phyloP scores from a whole-genome alignment of 202 grass and related monocot species.

The Carex sylvatica region DNA sequence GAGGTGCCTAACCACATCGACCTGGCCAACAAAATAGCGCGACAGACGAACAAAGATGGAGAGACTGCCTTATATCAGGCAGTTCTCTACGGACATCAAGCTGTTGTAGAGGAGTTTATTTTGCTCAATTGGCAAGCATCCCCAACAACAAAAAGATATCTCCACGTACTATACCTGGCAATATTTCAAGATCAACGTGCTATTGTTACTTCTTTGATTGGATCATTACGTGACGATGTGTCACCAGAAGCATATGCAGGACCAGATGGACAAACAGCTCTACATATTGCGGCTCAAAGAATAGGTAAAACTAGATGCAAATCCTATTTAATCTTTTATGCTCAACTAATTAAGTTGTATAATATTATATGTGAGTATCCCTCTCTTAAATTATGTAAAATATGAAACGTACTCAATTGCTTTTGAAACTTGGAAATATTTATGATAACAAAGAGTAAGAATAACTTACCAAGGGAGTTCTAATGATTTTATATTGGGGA shows the following conservation, averaged over 20 bases:
- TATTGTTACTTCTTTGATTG: not conserved
- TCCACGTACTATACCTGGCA: conserved; percentile 14
- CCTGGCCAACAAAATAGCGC: no score
- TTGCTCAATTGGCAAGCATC: not conserved
- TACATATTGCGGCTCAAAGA: not conserved
- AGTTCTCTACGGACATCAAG: not conserved
- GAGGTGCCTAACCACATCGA: no score
- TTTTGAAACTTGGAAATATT: no score
- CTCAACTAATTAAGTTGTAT: no score
- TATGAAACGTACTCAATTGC: no score
- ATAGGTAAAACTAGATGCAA: not conserved
- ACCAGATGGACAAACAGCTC: not conserved
- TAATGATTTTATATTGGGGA: no score
- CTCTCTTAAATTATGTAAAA: no score
- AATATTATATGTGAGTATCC: no score
- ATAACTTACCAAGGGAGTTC: no score
- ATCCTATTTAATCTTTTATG: not conserved
- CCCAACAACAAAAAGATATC: not conserved
- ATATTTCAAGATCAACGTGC: not conserved
- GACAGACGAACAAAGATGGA: conserved; percentile 16
- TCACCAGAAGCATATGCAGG: not conserved
- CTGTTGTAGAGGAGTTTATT: not conserved
- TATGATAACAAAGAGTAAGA: no score
- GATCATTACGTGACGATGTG: not conserved
- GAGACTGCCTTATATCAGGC: not conserved